Evolutionary conservation across 352 stramenopile genomes (phyloP).

Genomic region (Phytophthora megakarya): DNA sequence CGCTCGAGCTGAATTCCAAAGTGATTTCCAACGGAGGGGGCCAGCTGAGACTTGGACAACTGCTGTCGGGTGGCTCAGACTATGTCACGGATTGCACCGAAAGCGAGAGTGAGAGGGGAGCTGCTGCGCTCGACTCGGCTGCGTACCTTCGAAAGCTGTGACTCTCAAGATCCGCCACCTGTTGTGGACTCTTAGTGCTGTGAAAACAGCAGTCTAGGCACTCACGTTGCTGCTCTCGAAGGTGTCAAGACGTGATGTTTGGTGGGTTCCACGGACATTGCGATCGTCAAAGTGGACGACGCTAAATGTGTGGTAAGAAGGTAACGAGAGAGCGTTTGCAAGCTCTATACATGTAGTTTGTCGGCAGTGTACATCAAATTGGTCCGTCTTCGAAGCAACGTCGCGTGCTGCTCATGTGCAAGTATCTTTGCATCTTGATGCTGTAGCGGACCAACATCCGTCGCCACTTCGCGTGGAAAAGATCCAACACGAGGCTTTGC

Average conservation of each 20-base stretch:
- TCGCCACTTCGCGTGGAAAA: constrained; percentile 3
- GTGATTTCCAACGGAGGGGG: constrained; percentile 29
- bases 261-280: neutral
- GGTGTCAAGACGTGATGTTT: neutral
- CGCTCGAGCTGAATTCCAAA: constrained; percentile 26
- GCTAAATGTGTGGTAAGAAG: neutral
- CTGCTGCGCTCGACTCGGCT: constrained; percentile 1
- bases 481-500: constrained; percentile 16
- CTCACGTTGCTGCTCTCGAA: constrained; percentile 11
- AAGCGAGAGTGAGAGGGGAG: constrained; percentile 29
- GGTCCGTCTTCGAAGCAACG: neutral
- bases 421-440: constrained; percentile 12
- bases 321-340: neutral
- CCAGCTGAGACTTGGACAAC: constrained; percentile 24
- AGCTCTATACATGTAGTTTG: neutral
- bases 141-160: constrained; percentile 1
- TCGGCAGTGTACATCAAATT: neutral
- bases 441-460: constrained; percentile 3
- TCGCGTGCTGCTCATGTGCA: neutral
- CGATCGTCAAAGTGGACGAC: neutral
- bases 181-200: constrained; percentile 13
- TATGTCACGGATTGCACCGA: constrained; percentile 45
- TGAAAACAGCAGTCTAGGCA: constrained; percentile 30
- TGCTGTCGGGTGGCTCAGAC: constrained; percentile 38
- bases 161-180: constrained; percentile 14